Percentiles rank a stretch among this genome's conserved stretches.
phyloP scores from a whole-genome alignment of 371 early-diverging fungal species.

The Dichotomocladium elegans region DNA sequence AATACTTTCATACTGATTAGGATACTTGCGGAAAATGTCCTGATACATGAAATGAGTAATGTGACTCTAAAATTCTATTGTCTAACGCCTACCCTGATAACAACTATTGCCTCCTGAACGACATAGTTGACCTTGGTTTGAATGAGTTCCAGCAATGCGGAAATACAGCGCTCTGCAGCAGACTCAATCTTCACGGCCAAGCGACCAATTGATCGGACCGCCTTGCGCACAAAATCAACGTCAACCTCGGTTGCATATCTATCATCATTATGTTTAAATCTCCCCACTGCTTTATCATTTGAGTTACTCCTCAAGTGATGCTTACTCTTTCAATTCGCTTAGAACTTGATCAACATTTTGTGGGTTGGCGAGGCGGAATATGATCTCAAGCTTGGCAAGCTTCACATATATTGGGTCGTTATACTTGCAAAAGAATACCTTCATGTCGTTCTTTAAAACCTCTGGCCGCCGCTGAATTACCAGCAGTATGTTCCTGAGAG shows the following conservation, averaged over 20 bases:
- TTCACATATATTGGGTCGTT: constrained; percentile 98
- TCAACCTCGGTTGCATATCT: constrained; percentile 96
- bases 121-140: constrained; percentile 89
- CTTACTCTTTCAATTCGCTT: constrained; percentile 88
- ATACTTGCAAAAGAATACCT: constrained; percentile 97
- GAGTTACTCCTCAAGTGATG: neutral
- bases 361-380: constrained; percentile 82
- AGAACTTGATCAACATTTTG: constrained; percentile 88
- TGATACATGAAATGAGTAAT: too few relatives aligned
- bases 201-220: constrained; percentile 89
- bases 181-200: constrained; percentile 90
- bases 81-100: constrained; percentile 66
- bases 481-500: constrained; percentile 92
- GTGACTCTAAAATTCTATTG: neutral
- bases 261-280: neutral
- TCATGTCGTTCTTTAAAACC: constrained; percentile 84
- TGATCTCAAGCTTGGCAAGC: constrained; percentile 93
- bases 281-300: neutral
- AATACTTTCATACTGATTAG: constrained; percentile 82
- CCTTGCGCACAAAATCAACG: constrained; percentile 92
- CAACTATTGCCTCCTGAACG: constrained; percentile 90
- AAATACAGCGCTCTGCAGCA: constrained; percentile 86
- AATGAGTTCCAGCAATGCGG: constrained; percentile 84
- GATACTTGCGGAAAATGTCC: constrained; percentile 95
- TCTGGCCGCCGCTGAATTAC: constrained; percentile 92